Evolutionary conservation across 345 rosid genomes (phyloP).

Genomic region (Rubroshorea leprosula): DNA sequence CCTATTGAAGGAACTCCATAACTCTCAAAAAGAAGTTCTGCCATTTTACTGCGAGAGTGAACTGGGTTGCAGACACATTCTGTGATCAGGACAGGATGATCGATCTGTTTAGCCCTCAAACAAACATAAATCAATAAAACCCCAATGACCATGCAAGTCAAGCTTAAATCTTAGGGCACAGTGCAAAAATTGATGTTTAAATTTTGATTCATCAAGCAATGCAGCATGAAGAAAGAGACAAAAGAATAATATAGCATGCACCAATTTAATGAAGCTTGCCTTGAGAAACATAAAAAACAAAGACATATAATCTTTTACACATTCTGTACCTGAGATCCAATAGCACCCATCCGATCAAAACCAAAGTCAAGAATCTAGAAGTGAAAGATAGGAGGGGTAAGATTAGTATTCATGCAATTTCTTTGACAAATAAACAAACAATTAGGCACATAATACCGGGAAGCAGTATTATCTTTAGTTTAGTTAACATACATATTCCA

Average conservation of each 20-base stretch:
- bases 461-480: not conserved
- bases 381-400: conserved; percentile 1
- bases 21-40: conserved; percentile 91
- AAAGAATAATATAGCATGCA: not conserved
- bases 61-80: conserved; percentile 93
- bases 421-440: not conserved
- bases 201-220: not conserved
- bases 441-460: not conserved
- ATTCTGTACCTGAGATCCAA: conserved; percentile 58
- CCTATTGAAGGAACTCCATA: conserved; percentile 98
- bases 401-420: not conserved
- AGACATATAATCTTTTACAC: not conserved
- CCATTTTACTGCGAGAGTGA: conserved; percentile 94
- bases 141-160: conserved; percentile 14
- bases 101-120: conserved; percentile 74
- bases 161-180: conserved; percentile 2
- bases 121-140: conserved; percentile 29
- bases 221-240: conserved; percentile 9
- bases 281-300: not conserved
- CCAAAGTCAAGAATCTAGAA: conserved; percentile 85
- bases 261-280: not conserved
- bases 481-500: conserved; percentile 74
- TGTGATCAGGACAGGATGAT: conserved; percentile 90
- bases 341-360: conserved; percentile 89
- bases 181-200: not conserved